Base-by-base conservation (phyloP, 176 grass and related monocot genomes). In the Avena eriantha region DNA sequence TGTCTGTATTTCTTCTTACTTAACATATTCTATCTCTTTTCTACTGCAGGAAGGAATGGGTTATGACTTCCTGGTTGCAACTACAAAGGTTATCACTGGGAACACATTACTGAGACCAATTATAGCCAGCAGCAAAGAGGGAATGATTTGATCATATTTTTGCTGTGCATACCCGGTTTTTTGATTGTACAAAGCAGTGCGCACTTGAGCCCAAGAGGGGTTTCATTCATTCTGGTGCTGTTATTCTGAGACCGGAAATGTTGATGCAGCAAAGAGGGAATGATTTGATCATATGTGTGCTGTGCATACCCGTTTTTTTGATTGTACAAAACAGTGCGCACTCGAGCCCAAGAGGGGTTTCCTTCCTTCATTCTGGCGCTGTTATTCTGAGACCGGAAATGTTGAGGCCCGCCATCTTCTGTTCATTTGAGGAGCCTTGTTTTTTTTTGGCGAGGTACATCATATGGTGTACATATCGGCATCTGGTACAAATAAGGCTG, bases 61-160 rank as follows among this genome's bases (percentile, higher is more conserved):
- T 47, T 95, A 93, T 36, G 95, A 98, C 83, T 98, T 98, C 79
- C 90, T 98, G 57, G 56, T 98, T 86, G 93, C 80, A 58, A 93
- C 93, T 39, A 95, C 95, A 78, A 98, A 93, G 94, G 83, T 98
- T 23, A 86, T 98, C 45, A 93, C 87, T 59, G 95, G 95, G 24
- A 98, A 90, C 73, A 90, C 95, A 43, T 89, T 98, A 66, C 90
- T 95, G 51, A 80, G 87, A 71, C 84, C 95, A 43, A 92, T 98
- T 80, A 91, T 95, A 79, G 54, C 58, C 50, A 93, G 63, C 84
- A 92, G 91, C 72, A 82, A 83, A 80, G 88, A 88, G 80, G 83
- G 85, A 59, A 59, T 85, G 76, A 84, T 76, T 63, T 84, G 81
- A 78, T 43, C 39, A 41, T 69, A 15, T 66, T 14, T 84, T 70